Evolutionary conservation across 805 yeast species (phyloP).

Genomic region (Zygotorulaspora sp.): DNA sequence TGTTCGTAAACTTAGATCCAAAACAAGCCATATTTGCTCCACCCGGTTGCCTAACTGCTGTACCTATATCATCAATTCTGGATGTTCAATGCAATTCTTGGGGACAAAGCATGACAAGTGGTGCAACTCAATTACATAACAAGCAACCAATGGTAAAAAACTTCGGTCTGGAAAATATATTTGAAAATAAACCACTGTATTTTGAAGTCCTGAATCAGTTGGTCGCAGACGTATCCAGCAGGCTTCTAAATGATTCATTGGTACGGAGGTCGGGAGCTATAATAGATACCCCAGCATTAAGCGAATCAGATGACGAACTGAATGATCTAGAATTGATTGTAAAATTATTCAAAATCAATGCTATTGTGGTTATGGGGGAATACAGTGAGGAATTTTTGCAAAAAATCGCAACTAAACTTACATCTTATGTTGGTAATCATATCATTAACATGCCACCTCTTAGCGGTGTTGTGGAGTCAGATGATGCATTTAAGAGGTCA

Average conservation of each 20-base stretch:
- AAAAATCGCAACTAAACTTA: slow-evolving; percentile 15
- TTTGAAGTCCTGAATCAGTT: slow-evolving; percentile 46
- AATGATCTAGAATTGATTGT: slow-evolving; percentile 19
- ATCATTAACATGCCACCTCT: slow-evolving; percentile 60
- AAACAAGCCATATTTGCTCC: slow-evolving; percentile 60
- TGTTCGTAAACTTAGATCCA: slow-evolving; percentile 78
- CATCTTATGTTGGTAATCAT: slow-evolving; percentile 14
- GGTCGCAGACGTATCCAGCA: slow-evolving; percentile 41
- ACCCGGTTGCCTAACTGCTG: slow-evolving; percentile 83
- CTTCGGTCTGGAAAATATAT: slow-evolving; percentile 62
- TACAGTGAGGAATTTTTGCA: slow-evolving; percentile 15
- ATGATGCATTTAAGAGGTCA: slow-evolving; percentile 62
- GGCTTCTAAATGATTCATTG: slow-evolving; percentile 27
- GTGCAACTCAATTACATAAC: slow-evolving; percentile 72
- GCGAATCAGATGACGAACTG: slow-evolving; percentile 18
- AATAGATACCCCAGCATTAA: slow-evolving; percentile 31
- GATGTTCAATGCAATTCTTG: slow-evolving; percentile 69
- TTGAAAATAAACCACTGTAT: slow-evolving; percentile 50
- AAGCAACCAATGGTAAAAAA: slow-evolving; percentile 84
- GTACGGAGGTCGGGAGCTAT: slow-evolving; percentile 34
- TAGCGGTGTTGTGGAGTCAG: slow-evolving; percentile 73
- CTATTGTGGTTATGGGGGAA: slow-evolving; percentile 20
- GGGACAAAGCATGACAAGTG: slow-evolving; percentile 75
- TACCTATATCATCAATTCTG: slow-evolving; percentile 73
- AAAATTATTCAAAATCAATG: slow-evolving; percentile 21